A percentile compares a stretch with the other conserved stretches of the same genome.
phyloP scores from a whole-genome alignment of 345 rosid genomes.

The Acer negundo region DNA sequence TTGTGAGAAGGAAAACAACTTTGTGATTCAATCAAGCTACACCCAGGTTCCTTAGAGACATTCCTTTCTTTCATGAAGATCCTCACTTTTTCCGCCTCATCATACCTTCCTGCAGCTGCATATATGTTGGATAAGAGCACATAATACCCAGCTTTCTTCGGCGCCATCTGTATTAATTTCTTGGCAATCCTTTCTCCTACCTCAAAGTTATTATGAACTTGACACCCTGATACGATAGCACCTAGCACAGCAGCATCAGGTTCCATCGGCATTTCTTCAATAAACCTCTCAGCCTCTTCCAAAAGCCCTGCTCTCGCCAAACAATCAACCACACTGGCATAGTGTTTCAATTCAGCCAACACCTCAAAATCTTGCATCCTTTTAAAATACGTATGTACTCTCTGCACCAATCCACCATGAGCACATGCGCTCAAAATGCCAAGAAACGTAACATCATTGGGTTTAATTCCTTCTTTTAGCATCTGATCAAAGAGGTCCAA shows the following conservation, averaged over 20 bases:
- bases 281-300: conserved; percentile 60
- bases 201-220: conserved; percentile 54
- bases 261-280: conserved; percentile 54
- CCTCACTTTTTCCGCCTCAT: conserved; percentile 57
- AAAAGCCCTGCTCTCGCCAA: conserved; percentile 56
- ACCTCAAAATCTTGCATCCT: conserved; percentile 43
- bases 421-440: conserved; percentile 68
- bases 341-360: conserved; percentile 52
- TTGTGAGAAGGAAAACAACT: conserved; percentile 12
- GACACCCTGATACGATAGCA: conserved; percentile 54
- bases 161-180: conserved; percentile 47
- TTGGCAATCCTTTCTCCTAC: conserved; percentile 63
- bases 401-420: conserved; percentile 61
- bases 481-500: conserved; percentile 47
- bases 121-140: conserved; percentile 57
- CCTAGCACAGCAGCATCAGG: conserved; percentile 64
- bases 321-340: conserved; percentile 59
- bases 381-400: conserved; percentile 39
- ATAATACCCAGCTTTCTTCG: conserved; percentile 51
- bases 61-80: conserved; percentile 46
- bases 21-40: conserved; percentile 46
- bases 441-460: conserved; percentile 64
- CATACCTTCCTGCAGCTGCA: conserved; percentile 45
- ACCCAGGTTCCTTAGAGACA: conserved; percentile 49
- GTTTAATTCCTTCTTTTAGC: conserved; percentile 35